Percentiles rank a stretch among this genome's conserved stretches.
These are phyloP conservation scores for Cystobasidium sp. DNA, from an alignment of 1,284 basidiomycete genomes.

Conservation along the genomic window DNA sequence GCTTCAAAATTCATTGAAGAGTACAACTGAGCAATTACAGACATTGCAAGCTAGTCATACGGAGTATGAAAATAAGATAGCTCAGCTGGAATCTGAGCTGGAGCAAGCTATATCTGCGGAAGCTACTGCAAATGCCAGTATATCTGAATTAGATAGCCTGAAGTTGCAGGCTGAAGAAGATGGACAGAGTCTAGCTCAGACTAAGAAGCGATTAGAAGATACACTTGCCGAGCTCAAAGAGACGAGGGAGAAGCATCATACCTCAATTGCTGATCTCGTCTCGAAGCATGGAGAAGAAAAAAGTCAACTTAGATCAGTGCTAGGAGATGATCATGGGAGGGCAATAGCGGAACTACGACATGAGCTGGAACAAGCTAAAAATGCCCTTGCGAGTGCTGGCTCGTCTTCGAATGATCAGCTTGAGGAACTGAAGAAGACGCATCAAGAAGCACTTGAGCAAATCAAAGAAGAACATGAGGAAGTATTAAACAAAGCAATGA, in stretches of 20 bases:
- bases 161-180: not conserved
- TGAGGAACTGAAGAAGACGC: not conserved
- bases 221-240: slow-evolving; percentile 3
- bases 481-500: not conserved
- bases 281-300: slow-evolving; percentile 63
- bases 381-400: not conserved
- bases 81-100: not conserved
- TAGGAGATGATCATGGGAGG: slow-evolving; percentile 62
- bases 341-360: slow-evolving; percentile 1
- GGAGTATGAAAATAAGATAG: slow-evolving; percentile 9
- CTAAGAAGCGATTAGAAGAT: slow-evolving; percentile 1
- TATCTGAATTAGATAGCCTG: not conserved
- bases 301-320: slow-evolving; percentile 60
- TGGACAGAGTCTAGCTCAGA: not conserved
- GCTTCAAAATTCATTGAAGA: not conserved
- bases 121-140: not conserved
- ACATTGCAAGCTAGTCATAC: not conserved
- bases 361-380: slow-evolving; percentile 20
- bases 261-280: slow-evolving; percentile 16
- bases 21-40: not conserved
- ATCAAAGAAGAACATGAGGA: slow-evolving; percentile 21
- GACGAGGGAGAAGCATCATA: slow-evolving; percentile 10
- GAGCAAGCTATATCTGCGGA: slow-evolving; percentile 1
- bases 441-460: slow-evolving; percentile 13
- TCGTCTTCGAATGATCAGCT: not conserved